Percentiles rank a stretch among this genome's conserved stretches.
Conservation (phyloP, 257 asterid species). For the Solanum sejunctum region DNA sequence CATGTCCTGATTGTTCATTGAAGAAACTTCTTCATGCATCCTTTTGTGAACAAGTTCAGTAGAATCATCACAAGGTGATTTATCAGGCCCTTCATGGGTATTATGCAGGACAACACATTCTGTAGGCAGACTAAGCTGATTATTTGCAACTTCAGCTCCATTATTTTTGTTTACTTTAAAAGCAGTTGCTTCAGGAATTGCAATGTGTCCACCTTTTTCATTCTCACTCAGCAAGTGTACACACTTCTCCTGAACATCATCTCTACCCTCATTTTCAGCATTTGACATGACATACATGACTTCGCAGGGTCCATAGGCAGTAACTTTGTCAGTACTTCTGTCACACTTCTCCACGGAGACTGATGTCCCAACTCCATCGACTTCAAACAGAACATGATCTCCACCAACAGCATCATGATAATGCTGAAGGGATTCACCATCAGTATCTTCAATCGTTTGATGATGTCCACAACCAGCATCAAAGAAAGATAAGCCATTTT, state of each 20-base stretch:
- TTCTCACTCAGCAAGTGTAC: constrained; percentile 1
- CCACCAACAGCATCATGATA: constrained; percentile 13
- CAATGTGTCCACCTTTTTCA: constrained; percentile 8
- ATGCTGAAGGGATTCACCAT: constrained; percentile 11
- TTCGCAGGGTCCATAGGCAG: constrained; percentile 1
- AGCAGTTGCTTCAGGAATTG: constrained; percentile 11
- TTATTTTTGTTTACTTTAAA: constrained; percentile 4
- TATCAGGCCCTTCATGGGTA: background rate
- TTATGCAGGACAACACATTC: constrained; percentile 4
- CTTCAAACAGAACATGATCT: constrained; percentile 1
- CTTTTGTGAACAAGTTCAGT: background rate
- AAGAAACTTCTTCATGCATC: background rate
- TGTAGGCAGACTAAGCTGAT: constrained; percentile 1
- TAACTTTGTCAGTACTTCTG: background rate
- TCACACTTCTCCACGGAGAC: background rate
- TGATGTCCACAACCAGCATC: constrained; percentile 5
- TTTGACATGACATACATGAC: constrained; percentile 5
- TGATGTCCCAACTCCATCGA: constrained; percentile 2
- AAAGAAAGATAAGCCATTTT: background rate
- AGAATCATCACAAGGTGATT: background rate
- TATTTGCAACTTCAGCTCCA: constrained; percentile 1
- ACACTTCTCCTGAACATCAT: background rate
- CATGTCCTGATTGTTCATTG: background rate
- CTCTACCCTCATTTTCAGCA: background rate
- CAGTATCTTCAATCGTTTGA: constrained; percentile 14